Conservation (phyloP, 2,329 filamentous ascomycete species). For the Neopestalotiopsis sp. region DNA sequence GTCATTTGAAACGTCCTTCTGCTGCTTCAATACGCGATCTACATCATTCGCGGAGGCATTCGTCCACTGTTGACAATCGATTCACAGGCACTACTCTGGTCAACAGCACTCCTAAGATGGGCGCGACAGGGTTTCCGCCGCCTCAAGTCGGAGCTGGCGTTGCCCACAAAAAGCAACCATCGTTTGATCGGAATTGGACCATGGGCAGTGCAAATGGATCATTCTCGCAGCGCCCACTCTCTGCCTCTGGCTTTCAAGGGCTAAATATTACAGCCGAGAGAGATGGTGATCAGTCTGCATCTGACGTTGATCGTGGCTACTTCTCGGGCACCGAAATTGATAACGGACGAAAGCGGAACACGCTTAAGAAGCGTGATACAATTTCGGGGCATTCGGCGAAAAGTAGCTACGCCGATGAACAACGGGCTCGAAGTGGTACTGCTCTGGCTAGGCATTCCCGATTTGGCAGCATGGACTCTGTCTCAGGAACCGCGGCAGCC, state of each 20-base stretch:
- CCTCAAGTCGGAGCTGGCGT: constrained; percentile 40
- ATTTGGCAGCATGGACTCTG: constrained; percentile 79
- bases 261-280: constrained; percentile 42
- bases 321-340: constrained; percentile 91
- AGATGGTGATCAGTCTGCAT: constrained; percentile 49
- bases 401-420: constrained; percentile 78
- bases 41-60: constrained; percentile 85
- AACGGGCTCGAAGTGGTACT: constrained; percentile 68
- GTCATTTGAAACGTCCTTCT: constrained; percentile 68
- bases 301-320: constrained; percentile 84
- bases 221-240: constrained; percentile 51
- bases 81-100: constrained; percentile 41
- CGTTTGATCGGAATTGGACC: constrained; percentile 74
- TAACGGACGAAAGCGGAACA: constrained; percentile 66
- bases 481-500: constrained; percentile 68
- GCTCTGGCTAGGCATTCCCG: constrained; percentile 75
- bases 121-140: constrained; percentile 48
- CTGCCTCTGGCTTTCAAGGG: constrained; percentile 54
- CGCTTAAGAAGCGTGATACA: constrained; percentile 80
- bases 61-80: constrained; percentile 75
- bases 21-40: constrained; percentile 82
- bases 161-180: constrained; percentile 68
- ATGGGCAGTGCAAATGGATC: constrained; percentile 53
- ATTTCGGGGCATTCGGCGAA: constrained; percentile 67
- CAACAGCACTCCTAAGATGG: constrained; percentile 46